Evolutionary conservation across 345 rosid species (phyloP), one percentile per base, ranked within the genome.

Genomic region (Aquilaria sinensis): DNA sequence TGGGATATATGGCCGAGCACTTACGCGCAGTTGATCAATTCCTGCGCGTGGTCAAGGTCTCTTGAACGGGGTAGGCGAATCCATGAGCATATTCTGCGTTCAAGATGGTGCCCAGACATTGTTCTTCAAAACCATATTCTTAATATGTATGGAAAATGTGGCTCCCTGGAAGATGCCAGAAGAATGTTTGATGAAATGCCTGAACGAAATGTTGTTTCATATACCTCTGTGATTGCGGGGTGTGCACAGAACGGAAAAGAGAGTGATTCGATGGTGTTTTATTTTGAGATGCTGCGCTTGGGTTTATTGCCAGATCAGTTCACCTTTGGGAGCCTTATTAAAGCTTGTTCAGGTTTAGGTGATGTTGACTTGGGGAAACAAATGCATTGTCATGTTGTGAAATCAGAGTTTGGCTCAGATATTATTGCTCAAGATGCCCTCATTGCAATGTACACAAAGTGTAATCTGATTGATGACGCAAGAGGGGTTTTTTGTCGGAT

Each of bases 201-300:
- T 33, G 67, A 69, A 51, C 67, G 75, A 65, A 85, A 90, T 53
- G 78, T 85, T 58, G 92, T 88, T 63, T 90, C 96, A 54, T 90
- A 89, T 86, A 85, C 97, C 30, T 81, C 90, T 34, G 68, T 94
- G 75, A 86, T 90, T 52, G 85, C 84, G 75, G 96, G 94, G 50
- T 90, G 78, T 73, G 85, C 95, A 4, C 87, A 81, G 71, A 82
- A 81, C 29, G 89, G 86, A 49, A 75, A 78, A 57, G 72, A 68
- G 47, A 41, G 51, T 3, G 70, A 74, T 51, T 88, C 84, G 1
- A 63, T 84, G 65, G 63, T 58, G 11, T 49, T 85, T 61, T 85
- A 78, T 64, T 12, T 69, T 37, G 60, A 71, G 63, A 80, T 82
- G 91, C 70, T 82, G 65, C 67, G 1, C 72, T 71, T 49, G 7